Evolutionary conservation across 83 land plant species (phyloP), one percentile per base, ranked within the genome.

Genomic region (Diphasiastrum complanatum): DNA sequence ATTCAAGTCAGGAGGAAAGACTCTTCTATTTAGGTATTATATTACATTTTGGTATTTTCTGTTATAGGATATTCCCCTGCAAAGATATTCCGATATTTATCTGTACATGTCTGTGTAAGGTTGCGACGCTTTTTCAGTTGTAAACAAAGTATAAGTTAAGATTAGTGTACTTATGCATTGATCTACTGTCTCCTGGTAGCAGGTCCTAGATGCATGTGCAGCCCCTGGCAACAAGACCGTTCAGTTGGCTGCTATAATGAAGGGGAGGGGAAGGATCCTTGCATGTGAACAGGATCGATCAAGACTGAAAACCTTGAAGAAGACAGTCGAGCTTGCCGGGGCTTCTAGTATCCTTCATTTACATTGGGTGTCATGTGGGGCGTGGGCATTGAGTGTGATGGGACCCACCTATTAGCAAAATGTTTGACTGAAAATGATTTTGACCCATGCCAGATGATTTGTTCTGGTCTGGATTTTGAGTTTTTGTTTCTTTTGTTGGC

Each of bases 151-250:
- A n/a, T n/a, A n/a, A n/a, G n/a, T n/a, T n/a, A n/a, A n/a, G n/a
- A n/a, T n/a, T n/a, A n/a, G n/a, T n/a, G n/a, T 40, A 8, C 43
- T 40, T 40, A 40, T 40, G 8, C 43, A 8, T 40, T 16, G 16
- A 5, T 18, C 19, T 12, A 22, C 14, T 29, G 59, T 14, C 24
- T n/a, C 37, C 52, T 41, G 26, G 45, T 36, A 65, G 75, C 77
- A 91, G 97, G 97, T 91, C 31, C 75, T 91, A 65, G 97, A 91
- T 83, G 97, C 97, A 26, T 91, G 97, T 75, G 76, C 97, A 48
- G 95, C 97, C 43, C 97, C 97, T 43, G 97, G 97, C 30, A 91
- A 91, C 78, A 91, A 91, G 73, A 87, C 97, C 20, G 74, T 78
- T 16, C 97, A 91, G 32, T 81, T 91, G 59, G 97, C 97, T 47